phyloP scores from a whole-genome alignment of 257 asterid genomes.

The Forsythia viridissima region DNA sequence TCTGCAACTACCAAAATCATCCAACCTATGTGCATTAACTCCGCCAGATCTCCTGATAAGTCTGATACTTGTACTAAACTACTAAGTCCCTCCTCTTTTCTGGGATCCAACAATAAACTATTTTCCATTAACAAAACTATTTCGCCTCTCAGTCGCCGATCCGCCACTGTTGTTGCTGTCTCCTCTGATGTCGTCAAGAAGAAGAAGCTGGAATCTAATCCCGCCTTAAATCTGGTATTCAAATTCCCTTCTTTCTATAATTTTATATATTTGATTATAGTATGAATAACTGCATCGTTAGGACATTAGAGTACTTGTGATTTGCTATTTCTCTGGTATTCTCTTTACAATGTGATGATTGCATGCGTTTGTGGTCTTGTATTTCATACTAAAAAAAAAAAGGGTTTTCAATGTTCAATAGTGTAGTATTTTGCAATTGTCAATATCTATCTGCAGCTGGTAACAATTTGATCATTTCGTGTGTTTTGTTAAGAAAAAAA shows the following conservation, averaged over 20 bases:
- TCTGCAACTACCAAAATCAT: slow-evolving; percentile 58
- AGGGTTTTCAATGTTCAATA: not conserved
- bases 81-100: slow-evolving; percentile 37
- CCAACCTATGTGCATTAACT: slow-evolving; percentile 47
- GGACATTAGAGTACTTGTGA: not conserved
- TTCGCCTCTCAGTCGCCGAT: slow-evolving; percentile 43
- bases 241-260: not conserved
- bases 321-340: not conserved
- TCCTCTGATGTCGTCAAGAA: slow-evolving; percentile 79
- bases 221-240: slow-evolving; percentile 55
- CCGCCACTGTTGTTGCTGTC: slow-evolving; percentile 56
- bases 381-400: not conserved
- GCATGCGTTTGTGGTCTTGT: slow-evolving; percentile 8
- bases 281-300: not conserved
- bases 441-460: not conserved
- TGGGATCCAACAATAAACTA: slow-evolving; percentile 49
- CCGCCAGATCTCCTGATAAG: slow-evolving; percentile 66
- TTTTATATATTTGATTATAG: slow-evolving; percentile 8
- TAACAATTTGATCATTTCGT: slow-evolving; percentile 10
- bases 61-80: slow-evolving; percentile 40
- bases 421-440: not conserved
- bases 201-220: slow-evolving; percentile 54
- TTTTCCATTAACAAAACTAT: slow-evolving; percentile 27
- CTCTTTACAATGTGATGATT: not conserved
- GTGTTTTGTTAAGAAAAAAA: not conserved